Percentiles rank a stretch among this genome's conserved stretches.
These are phyloP conservation scores for Oryza punctata DNA, from an alignment of 176 grass and related monocot species.

Conservation along the genomic window DNA sequence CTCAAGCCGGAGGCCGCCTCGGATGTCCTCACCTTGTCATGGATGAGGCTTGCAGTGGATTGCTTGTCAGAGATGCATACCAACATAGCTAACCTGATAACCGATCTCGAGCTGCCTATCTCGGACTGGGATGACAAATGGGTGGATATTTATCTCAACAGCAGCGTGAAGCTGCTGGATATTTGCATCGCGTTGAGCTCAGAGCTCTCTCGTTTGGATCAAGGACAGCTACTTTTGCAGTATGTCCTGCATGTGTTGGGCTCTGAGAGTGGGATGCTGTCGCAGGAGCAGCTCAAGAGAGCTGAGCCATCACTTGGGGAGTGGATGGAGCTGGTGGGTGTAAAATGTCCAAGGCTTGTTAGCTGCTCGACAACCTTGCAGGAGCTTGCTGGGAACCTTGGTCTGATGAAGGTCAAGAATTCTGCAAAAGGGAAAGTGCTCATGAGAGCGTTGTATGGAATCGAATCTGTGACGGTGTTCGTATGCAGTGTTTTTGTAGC, in stretches of 20 bases:
- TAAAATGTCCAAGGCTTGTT: conserved; percentile 54
- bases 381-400: conserved; percentile 61
- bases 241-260: conserved; percentile 67
- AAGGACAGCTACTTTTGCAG: conserved; percentile 71
- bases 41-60: conserved; percentile 66
- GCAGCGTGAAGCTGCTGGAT: conserved; percentile 78
- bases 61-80: conserved; percentile 56
- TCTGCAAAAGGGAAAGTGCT: conserved; percentile 81
- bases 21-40: conserved; percentile 61
- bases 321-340: conserved; percentile 49
- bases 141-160: conserved; percentile 88
- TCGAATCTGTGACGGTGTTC: conserved; percentile 63
- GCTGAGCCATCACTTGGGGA: conserved; percentile 56
- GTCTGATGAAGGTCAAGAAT: conserved; percentile 63
- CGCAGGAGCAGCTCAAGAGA: conserved; percentile 56
- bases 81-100: conserved; percentile 60
- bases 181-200: conserved; percentile 75
- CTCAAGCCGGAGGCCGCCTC: conserved; percentile 52
- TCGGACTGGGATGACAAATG: conserved; percentile 92
- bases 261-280: conserved; percentile 4
- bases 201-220: conserved; percentile 72
- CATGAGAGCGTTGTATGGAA: conserved; percentile 74
- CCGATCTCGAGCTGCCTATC: conserved; percentile 71
- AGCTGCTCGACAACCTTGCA: conserved; percentile 54
- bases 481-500: conserved; percentile 57